These are phyloP conservation scores for Glonium stellatum DNA, from an alignment of 495 filamentous ascomycete species.

Conservation along the genomic window DNA sequence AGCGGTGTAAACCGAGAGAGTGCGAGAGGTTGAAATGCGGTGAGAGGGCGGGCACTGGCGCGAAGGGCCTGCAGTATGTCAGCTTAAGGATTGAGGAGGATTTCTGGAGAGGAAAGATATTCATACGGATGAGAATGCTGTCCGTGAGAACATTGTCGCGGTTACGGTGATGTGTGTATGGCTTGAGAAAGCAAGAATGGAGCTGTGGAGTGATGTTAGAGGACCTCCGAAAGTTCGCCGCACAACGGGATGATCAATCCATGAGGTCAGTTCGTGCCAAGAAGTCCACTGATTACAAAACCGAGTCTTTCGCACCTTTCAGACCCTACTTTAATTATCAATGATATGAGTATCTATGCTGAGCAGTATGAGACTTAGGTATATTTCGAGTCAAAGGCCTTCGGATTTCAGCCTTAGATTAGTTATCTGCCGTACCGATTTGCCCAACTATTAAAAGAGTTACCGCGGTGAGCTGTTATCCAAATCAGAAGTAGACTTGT, in stretches of 20 bases:
- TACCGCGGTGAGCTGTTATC: no score
- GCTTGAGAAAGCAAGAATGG: background rate
- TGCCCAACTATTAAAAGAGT: no score
- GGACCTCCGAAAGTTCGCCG: conserved; percentile 19
- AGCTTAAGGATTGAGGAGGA: background rate
- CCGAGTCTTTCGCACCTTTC: no score
- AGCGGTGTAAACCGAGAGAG: conserved; percentile 27
- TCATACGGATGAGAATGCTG: conserved; percentile 20
- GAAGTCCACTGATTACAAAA: background rate
- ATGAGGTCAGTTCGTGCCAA: conserved; percentile 6
- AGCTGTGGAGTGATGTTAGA: conserved; percentile 1
- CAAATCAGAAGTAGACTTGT: no score
- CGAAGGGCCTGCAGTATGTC: conserved; percentile 21
- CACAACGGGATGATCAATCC: conserved; percentile 14
- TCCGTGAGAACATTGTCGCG: conserved; percentile 21
- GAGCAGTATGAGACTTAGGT: no score
- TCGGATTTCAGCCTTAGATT: no score
- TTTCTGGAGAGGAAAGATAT: background rate
- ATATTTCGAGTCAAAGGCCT: no score
- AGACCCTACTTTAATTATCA: no score
- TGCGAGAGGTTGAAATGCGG: conserved; percentile 9
- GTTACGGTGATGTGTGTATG: background rate
- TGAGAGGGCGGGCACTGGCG: conserved; percentile 14
- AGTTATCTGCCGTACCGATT: no score
- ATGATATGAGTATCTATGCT: no score